These are phyloP conservation scores for Inonotus hispidus DNA, from an alignment of 1,284 basidiomycete genomes.

Conservation along the genomic window DNA sequence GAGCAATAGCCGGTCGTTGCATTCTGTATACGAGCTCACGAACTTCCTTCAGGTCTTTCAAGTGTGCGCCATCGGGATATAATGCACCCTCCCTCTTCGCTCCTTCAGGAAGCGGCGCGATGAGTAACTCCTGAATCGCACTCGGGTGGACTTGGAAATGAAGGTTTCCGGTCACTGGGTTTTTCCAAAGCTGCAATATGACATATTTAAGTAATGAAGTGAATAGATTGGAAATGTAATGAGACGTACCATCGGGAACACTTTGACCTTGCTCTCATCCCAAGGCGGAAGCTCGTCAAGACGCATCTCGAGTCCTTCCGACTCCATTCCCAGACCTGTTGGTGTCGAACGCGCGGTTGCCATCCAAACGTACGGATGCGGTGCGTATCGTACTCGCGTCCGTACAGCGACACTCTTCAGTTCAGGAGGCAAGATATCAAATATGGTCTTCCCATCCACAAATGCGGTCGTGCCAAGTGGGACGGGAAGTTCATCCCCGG, in stretches of 20 bases:
- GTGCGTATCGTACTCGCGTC: conserved; percentile 61
- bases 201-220: background rate
- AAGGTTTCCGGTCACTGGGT: conserved; percentile 68
- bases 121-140: conserved; percentile 47
- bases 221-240: background rate
- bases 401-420: conserved; percentile 84
- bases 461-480: conserved; percentile 87
- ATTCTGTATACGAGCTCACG: conserved; percentile 72
- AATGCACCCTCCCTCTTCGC: conserved; percentile 48
- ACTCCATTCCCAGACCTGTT: conserved; percentile 76
- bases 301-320: conserved; percentile 64
- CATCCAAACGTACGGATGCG: conserved; percentile 87
- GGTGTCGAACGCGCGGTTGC: conserved; percentile 62
- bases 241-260: conserved; percentile 54
- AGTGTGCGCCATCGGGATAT: conserved; percentile 69
- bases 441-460: conserved; percentile 79
- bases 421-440: conserved; percentile 69
- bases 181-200: conserved; percentile 68
- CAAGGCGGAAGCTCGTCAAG: conserved; percentile 65
- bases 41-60: conserved; percentile 66
- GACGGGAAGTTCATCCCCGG: conserved; percentile 76
- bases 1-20: conserved; percentile 78
- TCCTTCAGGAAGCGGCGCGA: conserved; percentile 57
- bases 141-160: conserved; percentile 79
- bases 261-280: conserved; percentile 69